Percentiles rank a stretch among this genome's conserved stretches.
These are phyloP conservation scores for Hypericum perforatum DNA, from an alignment of 345 rosid genomes.

Conservation along the genomic window DNA sequence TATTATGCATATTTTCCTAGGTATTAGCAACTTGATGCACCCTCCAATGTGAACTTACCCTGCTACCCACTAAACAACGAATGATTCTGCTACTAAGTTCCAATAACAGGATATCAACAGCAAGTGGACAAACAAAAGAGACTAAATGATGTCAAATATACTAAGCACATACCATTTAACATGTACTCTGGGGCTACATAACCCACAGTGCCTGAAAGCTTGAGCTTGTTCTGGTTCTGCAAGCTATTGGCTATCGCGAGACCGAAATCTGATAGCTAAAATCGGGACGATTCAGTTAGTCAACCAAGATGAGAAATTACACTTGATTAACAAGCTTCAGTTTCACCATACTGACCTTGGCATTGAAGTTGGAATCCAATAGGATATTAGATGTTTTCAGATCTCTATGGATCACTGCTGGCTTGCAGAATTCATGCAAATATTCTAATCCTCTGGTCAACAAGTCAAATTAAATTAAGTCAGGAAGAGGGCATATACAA, in stretches of 20 bases:
- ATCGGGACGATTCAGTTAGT: conserved; percentile 9
- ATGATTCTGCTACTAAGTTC: no score
- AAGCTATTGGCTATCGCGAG: conserved; percentile 71
- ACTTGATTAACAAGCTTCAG: no score
- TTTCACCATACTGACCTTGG: conserved; percentile 48
- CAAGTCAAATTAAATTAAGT: conserved; percentile 14
- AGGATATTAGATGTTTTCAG: conserved; percentile 94
- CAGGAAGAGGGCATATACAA: background rate
- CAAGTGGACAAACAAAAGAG: background rate
- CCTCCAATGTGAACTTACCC: no score
- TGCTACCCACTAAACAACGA: no score
- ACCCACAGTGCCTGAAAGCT: conserved; percentile 93
- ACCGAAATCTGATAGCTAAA: conserved; percentile 94
- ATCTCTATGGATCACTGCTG: conserved; percentile 93
- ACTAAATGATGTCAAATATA: background rate
- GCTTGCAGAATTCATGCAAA: conserved; percentile 85
- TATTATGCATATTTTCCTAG: no score
- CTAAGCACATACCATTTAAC: conserved; percentile 54
- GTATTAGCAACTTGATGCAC: no score
- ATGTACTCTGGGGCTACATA: conserved; percentile 95
- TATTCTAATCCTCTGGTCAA: conserved; percentile 84
- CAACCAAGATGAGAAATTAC: no score
- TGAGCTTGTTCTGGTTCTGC: conserved; percentile 56
- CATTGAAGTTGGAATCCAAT: conserved; percentile 75
- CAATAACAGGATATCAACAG: background rate